These are phyloP conservation scores for Dionaea muscipula DNA, from an alignment of 179 eudicot genomes.

Conservation along the genomic window DNA sequence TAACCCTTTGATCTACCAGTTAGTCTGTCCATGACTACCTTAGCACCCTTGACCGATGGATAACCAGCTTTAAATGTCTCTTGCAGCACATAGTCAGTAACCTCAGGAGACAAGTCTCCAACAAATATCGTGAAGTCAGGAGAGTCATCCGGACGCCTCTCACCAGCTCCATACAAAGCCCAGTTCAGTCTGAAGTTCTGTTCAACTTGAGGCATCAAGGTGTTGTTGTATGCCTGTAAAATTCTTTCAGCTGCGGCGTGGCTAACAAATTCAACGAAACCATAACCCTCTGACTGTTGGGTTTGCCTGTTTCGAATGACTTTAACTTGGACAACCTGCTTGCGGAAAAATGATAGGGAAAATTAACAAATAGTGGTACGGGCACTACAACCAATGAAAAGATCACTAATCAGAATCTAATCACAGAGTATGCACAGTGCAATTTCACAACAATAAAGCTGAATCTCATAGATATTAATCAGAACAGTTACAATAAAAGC, in stretches of 20 bases:
- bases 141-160: slow-evolving; percentile 59
- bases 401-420: too few species aligned
- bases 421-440: too few species aligned
- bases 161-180: slow-evolving; percentile 79
- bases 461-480: too few species aligned
- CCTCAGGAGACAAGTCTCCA: slow-evolving; percentile 86
- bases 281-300: slow-evolving; percentile 72
- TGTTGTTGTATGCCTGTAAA: slow-evolving; percentile 52
- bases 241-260: slow-evolving; percentile 70
- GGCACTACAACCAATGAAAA: background rate
- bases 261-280: slow-evolving; percentile 56
- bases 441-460: too few species aligned
- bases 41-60: slow-evolving; percentile 80
- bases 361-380: background rate
- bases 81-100: slow-evolving; percentile 61
- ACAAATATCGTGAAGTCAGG: slow-evolving; percentile 78
- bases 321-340: slow-evolving; percentile 54
- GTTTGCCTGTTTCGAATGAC: slow-evolving; percentile 75
- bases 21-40: slow-evolving; percentile 72
- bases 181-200: slow-evolving; percentile 74
- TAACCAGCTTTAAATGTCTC: slow-evolving; percentile 70
- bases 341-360: background rate
- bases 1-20: slow-evolving; percentile 85
- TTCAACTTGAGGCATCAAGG: slow-evolving; percentile 62
- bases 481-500: too few species aligned